Conservation (phyloP, 2,329 filamentous ascomycete genomes). For the Verticillium dahliae region DNA sequence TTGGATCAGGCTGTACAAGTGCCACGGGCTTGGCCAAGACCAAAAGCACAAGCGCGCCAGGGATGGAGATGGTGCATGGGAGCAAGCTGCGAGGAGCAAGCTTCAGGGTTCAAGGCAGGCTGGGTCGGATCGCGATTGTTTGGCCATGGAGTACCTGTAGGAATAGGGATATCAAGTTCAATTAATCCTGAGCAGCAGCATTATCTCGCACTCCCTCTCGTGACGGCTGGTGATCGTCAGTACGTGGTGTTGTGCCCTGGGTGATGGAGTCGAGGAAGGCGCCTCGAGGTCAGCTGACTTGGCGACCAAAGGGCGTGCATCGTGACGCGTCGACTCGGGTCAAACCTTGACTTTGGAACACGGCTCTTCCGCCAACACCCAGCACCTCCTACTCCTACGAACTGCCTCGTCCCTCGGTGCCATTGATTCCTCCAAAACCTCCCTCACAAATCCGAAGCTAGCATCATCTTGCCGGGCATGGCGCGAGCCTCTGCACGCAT, state of each 20-base stretch:
- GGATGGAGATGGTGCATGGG: not conserved
- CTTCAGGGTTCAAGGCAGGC: not conserved
- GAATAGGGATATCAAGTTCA: not conserved
- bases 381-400: not conserved
- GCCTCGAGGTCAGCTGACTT: constrained; percentile 7
- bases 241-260: too few relatives aligned
- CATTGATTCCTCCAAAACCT: not conserved
- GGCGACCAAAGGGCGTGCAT: constrained; percentile 2
- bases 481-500: constrained; percentile 26
- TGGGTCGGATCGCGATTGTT: not conserved
- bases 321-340: constrained; percentile 3
- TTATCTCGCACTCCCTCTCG: too few relatives aligned
- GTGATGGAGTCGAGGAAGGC: too few relatives aligned
- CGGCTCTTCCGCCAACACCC: too few relatives aligned
- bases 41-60: not conserved
- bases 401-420: not conserved
- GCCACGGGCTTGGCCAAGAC: not conserved
- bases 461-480: constrained; percentile 16
- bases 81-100: not conserved
- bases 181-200: too few relatives aligned
- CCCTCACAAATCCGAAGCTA: not conserved
- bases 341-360: too few relatives aligned
- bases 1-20: not conserved
- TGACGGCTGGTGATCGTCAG: too few relatives aligned
- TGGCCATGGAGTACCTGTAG: not conserved